Evolutionary conservation across 2,329 filamentous ascomycete genomes (phyloP).

Genomic region (Fusarium sp.): DNA sequence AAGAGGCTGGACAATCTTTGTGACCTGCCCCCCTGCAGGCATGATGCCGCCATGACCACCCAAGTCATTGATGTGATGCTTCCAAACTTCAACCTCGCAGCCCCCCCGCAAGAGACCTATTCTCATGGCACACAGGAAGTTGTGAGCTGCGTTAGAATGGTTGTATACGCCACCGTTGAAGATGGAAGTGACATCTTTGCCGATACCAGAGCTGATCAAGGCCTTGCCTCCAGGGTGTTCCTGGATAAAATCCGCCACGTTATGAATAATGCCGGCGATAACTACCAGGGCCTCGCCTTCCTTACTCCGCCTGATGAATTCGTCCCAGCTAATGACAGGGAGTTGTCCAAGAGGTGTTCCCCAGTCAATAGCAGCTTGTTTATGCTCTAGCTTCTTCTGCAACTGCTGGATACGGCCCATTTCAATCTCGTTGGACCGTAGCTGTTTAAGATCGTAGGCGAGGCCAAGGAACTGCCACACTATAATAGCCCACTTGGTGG

Average conservation of each 20-base stretch:
- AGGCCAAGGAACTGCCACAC: slow-evolving; percentile 85
- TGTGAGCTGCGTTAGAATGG: slow-evolving; percentile 91
- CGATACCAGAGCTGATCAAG: slow-evolving; percentile 83
- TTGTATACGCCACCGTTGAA: slow-evolving; percentile 94
- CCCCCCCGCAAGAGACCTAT: slow-evolving; percentile 88
- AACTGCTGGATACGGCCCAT: slow-evolving; percentile 89
- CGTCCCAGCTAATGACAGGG: slow-evolving; percentile 87
- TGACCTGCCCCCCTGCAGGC: slow-evolving; percentile 86
- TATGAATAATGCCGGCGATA: slow-evolving; percentile 87
- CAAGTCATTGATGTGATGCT: slow-evolving; percentile 85
- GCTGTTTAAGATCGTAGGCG: slow-evolving; percentile 89
- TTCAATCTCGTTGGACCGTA: slow-evolving; percentile 91
- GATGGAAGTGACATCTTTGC: slow-evolving; percentile 89
- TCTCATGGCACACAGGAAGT: slow-evolving; percentile 88
- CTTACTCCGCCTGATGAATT: slow-evolving; percentile 82
- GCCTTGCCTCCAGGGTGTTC: slow-evolving; percentile 92
- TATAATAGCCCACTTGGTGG: slow-evolving; percentile 92
- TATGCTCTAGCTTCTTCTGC: slow-evolving; percentile 93
- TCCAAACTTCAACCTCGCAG: slow-evolving; percentile 94
- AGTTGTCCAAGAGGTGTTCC: slow-evolving; percentile 86
- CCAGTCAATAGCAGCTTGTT: slow-evolving; percentile 86
- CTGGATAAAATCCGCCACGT: slow-evolving; percentile 86
- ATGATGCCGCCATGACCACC: slow-evolving; percentile 84
- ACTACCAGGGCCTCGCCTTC: slow-evolving; percentile 80
- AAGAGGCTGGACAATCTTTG: slow-evolving; percentile 82